phyloP scores from a whole-genome alignment of 2,329 filamentous ascomycete genomes.

The Microcera coccophila region DNA sequence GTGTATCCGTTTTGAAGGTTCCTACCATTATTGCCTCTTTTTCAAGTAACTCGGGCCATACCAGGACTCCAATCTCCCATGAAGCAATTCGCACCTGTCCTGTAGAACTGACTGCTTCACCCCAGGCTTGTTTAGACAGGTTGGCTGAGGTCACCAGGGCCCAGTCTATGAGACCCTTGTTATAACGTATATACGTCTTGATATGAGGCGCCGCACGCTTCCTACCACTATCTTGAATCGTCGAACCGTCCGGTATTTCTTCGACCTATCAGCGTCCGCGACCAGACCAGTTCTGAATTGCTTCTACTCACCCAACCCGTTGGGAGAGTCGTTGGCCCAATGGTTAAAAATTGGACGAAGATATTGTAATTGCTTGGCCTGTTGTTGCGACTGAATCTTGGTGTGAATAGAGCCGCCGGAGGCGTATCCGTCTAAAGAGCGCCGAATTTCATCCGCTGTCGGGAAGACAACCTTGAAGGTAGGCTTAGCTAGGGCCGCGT shows the following conservation, averaged over 20 bases:
- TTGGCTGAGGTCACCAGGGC: slow-evolving; percentile 89
- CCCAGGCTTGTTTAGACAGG: slow-evolving; percentile 85
- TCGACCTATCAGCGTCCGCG: slow-evolving; percentile 3
- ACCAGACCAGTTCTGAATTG: background rate
- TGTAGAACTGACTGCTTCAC: slow-evolving; percentile 53
- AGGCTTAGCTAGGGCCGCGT: slow-evolving; percentile 29
- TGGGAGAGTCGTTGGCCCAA: slow-evolving; percentile 62
- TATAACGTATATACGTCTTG: slow-evolving; percentile 78
- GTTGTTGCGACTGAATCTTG: slow-evolving; percentile 66
- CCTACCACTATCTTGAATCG: slow-evolving; percentile 52
- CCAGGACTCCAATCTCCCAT: slow-evolving; percentile 77
- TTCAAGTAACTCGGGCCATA: slow-evolving; percentile 66
- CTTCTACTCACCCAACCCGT: slow-evolving; percentile 31
- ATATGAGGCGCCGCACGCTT: slow-evolving; percentile 77
- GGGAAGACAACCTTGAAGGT: slow-evolving; percentile 74
- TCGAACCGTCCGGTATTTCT: slow-evolving; percentile 26
- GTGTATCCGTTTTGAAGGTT: slow-evolving; percentile 60
- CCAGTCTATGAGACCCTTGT: slow-evolving; percentile 66
- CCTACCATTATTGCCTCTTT: slow-evolving; percentile 59
- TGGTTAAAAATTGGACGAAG: slow-evolving; percentile 67
- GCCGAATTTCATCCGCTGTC: slow-evolving; percentile 71
- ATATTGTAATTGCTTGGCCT: slow-evolving; percentile 70
- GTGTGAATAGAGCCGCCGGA: slow-evolving; percentile 80
- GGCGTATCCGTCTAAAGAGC: slow-evolving; percentile 70
- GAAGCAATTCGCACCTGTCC: slow-evolving; percentile 69